phyloP scores from a whole-genome alignment of 2,329 filamentous ascomycete genomes.

The Aspergillus unguis region DNA sequence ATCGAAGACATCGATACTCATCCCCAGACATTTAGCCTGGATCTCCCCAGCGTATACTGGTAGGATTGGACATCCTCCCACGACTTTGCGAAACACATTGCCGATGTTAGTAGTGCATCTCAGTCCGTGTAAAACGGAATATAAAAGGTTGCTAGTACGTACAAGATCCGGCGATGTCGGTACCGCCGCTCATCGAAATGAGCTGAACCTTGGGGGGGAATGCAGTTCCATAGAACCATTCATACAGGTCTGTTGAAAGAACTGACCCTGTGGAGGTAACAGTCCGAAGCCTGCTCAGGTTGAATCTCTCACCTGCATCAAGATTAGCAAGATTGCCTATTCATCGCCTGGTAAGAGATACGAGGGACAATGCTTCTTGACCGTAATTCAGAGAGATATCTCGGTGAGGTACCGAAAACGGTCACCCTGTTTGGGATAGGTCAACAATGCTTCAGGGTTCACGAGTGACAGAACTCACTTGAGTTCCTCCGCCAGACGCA shows the following conservation, averaged over 20 bases:
- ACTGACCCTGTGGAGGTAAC: neutral
- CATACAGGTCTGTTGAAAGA: neutral
- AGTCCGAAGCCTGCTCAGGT: neutral
- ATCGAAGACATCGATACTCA: slow-evolving; percentile 61
- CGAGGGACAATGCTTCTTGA: neutral
- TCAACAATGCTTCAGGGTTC: neutral
- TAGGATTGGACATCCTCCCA: slow-evolving; percentile 60
- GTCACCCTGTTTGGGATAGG: neutral
- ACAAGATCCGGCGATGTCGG: slow-evolving; percentile 27
- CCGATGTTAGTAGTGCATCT: neutral
- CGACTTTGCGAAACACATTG: slow-evolving; percentile 6
- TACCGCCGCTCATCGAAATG: slow-evolving; percentile 21
- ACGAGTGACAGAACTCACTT: neutral
- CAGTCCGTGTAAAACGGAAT: neutral
- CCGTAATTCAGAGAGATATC: neutral
- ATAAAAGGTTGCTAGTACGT: neutral
- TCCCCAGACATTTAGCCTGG: slow-evolving; percentile 51
- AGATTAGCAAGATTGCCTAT: neutral
- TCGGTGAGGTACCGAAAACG: neutral
- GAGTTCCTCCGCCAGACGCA: neutral
- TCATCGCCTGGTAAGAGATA: neutral
- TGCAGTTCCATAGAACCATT: slow-evolving; percentile 23
- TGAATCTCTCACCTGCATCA: neutral
- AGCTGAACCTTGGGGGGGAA: slow-evolving; percentile 9
- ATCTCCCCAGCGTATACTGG: slow-evolving; percentile 61